A percentile compares a stretch with the other conserved stretches of the same genome.
These are phyloP conservation scores for Phytophthora fragariae DNA, from an alignment of 352 stramenopile genomes.

Conservation along the genomic window DNA sequence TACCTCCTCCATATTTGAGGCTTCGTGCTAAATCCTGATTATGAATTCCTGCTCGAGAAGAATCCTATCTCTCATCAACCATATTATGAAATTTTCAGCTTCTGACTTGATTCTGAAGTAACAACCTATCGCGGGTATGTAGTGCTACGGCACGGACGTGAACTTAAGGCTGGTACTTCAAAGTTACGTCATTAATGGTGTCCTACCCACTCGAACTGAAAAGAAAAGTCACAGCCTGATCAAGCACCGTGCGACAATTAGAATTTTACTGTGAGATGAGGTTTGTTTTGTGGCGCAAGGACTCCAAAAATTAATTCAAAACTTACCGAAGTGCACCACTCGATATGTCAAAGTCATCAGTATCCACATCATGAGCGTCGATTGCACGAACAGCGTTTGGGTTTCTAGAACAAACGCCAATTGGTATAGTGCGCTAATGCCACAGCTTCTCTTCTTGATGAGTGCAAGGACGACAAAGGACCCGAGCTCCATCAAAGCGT, in stretches of 20 bases:
- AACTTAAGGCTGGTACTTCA: no score
- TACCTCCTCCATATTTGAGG: no score
- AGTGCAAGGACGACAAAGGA: constrained; percentile 36
- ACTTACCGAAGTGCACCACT: constrained; percentile 40
- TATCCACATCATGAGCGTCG: constrained; percentile 41
- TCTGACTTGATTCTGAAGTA: neutral
- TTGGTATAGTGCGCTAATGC: constrained; percentile 35
- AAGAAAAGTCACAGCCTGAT: constrained; percentile 29
- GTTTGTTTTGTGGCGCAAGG: no score
- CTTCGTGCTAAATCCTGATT: no score
- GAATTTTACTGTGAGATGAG: no score
- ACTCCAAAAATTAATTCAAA: neutral
- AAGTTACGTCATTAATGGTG: neutral
- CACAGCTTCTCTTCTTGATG: constrained; percentile 18
- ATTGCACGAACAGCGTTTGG: constrained; percentile 33
- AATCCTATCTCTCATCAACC: no score
- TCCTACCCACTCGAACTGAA: constrained; percentile 25
- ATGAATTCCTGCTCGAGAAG: no score
- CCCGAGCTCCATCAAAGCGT: constrained; percentile 35
- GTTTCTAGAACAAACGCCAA: constrained; percentile 51
- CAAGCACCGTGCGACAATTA: neutral
- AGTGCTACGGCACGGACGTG: no score
- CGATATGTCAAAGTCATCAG: constrained; percentile 30
- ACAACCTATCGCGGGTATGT: neutral
- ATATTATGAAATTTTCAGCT: no score